Conservation (phyloP, 805 yeast genomes). For the Myxozyma melibiosi region DNA sequence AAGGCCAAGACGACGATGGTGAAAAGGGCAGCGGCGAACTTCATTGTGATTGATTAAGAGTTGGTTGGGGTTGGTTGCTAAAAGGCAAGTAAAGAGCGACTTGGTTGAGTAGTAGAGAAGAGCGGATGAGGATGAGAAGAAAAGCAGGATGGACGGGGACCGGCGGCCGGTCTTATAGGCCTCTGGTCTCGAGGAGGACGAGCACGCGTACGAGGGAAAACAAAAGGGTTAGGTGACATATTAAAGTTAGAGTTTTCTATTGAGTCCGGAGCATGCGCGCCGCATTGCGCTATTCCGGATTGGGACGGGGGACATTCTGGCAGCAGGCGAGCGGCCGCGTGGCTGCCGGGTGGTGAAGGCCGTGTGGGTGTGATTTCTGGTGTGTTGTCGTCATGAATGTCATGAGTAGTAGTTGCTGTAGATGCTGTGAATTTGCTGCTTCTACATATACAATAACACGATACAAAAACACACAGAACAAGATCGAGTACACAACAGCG, state of each 20-base stretch:
- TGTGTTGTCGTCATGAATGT: not conserved
- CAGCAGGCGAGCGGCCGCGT: not conserved
- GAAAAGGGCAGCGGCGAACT: slow-evolving; percentile 31
- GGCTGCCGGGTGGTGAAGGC: not conserved
- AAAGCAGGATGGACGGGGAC: slow-evolving; percentile 1
- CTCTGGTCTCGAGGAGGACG: not conserved
- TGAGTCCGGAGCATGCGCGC: not conserved
- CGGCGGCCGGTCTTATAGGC: slow-evolving; percentile 1
- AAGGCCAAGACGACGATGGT: slow-evolving; percentile 23
- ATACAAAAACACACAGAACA: not conserved
- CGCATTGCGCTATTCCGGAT: not conserved
- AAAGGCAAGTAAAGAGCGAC: slow-evolving; percentile 24
- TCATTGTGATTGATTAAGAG: slow-evolving; percentile 34
- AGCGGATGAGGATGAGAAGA: not conserved
- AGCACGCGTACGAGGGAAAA: not conserved
- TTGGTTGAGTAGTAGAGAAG: slow-evolving; percentile 13
- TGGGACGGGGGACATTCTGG: not conserved
- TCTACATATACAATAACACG: not conserved
- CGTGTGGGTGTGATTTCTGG: not conserved
- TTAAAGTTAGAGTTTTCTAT: not conserved
- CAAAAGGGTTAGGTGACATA: not conserved
- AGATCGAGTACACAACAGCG: not conserved
- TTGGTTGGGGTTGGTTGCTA: not conserved
- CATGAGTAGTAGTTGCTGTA: not conserved
- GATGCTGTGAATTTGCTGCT: not conserved